phyloP scores from a whole-genome alignment of 192 early-diverging fungal species.

The Coemansia sp. region DNA sequence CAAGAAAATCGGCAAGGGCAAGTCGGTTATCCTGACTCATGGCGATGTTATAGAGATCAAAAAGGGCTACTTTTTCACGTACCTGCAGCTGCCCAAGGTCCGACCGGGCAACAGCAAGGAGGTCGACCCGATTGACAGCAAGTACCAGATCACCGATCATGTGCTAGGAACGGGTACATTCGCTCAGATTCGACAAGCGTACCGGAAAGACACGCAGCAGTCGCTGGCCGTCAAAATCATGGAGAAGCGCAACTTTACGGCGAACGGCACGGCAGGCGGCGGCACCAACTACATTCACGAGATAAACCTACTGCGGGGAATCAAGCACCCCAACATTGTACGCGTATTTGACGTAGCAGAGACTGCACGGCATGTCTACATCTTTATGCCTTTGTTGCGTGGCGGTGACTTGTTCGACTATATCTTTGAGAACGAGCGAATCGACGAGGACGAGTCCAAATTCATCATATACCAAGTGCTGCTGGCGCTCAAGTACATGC shows the following conservation, averaged over 20 bases:
- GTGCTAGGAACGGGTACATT: constrained; percentile 66
- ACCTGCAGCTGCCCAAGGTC: constrained; percentile 29
- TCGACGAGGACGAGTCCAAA: constrained; percentile 77
- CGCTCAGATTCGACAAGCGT: constrained; percentile 72
- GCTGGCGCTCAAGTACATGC: constrained; percentile 75
- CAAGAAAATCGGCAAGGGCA: constrained; percentile 56
- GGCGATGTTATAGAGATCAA: constrained; percentile 63
- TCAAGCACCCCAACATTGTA: constrained; percentile 73
- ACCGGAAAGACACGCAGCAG: constrained; percentile 63
- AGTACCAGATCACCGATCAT: constrained; percentile 54
- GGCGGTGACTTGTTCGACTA: constrained; percentile 92
- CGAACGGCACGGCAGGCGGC: constrained; percentile 68
- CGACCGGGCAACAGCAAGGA: constrained; percentile 12
- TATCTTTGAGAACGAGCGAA: constrained; percentile 64
- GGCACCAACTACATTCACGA: constrained; percentile 76
- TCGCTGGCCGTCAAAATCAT: constrained; percentile 86
- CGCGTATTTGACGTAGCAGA: constrained; percentile 66
- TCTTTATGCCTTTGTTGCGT: constrained; percentile 73
- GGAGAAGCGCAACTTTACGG: constrained; percentile 66
- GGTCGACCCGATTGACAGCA: constrained; percentile 21
- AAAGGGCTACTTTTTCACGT: constrained; percentile 53
- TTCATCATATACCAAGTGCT: constrained; percentile 74
- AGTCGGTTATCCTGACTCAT: constrained; percentile 59
- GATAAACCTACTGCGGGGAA: constrained; percentile 68
- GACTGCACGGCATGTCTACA: constrained; percentile 63